Evolutionary conservation across 805 yeast species (phyloP).

Genomic region (Kodamaea kaohsiungensis): DNA sequence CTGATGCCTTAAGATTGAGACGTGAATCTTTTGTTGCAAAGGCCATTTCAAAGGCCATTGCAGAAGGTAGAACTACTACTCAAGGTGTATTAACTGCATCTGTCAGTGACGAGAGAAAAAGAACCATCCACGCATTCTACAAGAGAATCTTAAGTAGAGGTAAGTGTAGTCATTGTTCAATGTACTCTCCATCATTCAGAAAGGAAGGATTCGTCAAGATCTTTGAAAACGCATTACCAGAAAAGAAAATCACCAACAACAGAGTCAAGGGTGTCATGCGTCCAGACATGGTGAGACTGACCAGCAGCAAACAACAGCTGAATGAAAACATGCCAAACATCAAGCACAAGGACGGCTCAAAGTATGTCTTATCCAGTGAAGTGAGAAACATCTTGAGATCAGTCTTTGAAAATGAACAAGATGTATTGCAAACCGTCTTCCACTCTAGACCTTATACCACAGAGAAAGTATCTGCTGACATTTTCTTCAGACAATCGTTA

Average conservation of each 20-base stretch:
- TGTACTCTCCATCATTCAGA: slow-evolving; percentile 92
- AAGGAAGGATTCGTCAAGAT: slow-evolving; percentile 93
- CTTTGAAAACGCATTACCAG: slow-evolving; percentile 82
- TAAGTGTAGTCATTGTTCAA: slow-evolving; percentile 93
- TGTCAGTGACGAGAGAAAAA: slow-evolving; percentile 84
- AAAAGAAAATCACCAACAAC: slow-evolving; percentile 79
- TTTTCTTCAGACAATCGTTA: slow-evolving; percentile 85
- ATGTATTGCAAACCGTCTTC: slow-evolving; percentile 69
- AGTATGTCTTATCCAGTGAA: slow-evolving; percentile 86
- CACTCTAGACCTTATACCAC: slow-evolving; percentile 70
- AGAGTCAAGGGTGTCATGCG: slow-evolving; percentile 77
- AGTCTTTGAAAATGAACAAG: slow-evolving; percentile 74
- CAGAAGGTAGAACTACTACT: slow-evolving; percentile 69
- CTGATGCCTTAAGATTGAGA: slow-evolving; percentile 51
- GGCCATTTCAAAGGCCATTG: slow-evolving; percentile 71
- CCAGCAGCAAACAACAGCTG: slow-evolving; percentile 8
- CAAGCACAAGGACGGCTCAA: slow-evolving; percentile 69
- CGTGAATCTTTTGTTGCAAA: slow-evolving; percentile 71
- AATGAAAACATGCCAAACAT: slow-evolving; percentile 46
- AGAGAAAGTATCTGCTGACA: slow-evolving; percentile 61
- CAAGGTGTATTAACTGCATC: slow-evolving; percentile 80
- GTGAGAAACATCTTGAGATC: slow-evolving; percentile 74
- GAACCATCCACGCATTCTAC: slow-evolving; percentile 70
- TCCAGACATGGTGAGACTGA: slow-evolving; percentile 63
- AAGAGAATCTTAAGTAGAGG: slow-evolving; percentile 71